Conservation (phyloP, 345 rosid species). For the Heritiera fomes region DNA sequence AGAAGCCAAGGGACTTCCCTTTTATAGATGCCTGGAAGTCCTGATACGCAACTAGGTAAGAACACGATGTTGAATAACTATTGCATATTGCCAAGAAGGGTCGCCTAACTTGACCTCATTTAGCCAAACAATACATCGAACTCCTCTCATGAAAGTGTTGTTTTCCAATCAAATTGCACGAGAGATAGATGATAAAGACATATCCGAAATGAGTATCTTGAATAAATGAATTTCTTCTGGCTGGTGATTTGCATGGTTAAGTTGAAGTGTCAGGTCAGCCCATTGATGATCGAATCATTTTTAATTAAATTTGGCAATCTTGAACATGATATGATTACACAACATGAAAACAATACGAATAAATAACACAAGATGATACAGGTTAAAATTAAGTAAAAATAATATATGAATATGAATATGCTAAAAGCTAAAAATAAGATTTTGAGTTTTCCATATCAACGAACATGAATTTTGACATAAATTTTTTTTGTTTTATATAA, state of each 20-base stretch:
- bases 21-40: neutral
- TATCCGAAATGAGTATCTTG: neutral
- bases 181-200: neutral
- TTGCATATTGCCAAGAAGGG: neutral
- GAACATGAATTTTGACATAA: too few relatives aligned
- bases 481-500: too few relatives aligned
- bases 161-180: neutral
- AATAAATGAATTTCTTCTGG: neutral
- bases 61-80: neutral
- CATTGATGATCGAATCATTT: neutral
- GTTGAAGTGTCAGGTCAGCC: neutral
- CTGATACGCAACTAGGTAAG: neutral
- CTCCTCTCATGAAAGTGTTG: neutral
- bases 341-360: too few relatives aligned
- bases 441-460: too few relatives aligned
- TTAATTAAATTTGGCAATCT: too few relatives aligned
- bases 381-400: too few relatives aligned
- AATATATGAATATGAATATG: too few relatives aligned
- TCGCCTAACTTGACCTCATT: constrained; percentile 2
- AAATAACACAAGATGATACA: too few relatives aligned
- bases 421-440: too few relatives aligned
- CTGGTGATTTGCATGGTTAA: neutral
- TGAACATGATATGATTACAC: too few relatives aligned
- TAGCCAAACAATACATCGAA: neutral
- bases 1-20: neutral